Conservation (phyloP, 495 filamentous ascomycete genomes). For the Talaromyces trachyspermus region DNA sequence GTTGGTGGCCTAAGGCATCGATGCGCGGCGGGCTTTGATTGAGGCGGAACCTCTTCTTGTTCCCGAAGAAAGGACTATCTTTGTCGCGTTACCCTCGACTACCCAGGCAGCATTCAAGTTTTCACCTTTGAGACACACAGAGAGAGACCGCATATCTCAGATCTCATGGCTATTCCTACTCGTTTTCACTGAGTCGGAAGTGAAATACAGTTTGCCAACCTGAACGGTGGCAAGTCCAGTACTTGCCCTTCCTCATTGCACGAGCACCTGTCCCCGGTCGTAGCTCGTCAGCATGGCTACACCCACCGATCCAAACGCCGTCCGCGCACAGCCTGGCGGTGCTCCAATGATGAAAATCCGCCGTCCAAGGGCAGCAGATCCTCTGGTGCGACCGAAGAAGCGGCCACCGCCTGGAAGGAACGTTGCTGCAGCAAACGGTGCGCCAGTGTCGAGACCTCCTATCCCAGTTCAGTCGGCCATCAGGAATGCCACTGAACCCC, state of each 20-base stretch:
- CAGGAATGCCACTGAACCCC: constrained; percentile 10
- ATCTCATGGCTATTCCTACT: too few relatives aligned
- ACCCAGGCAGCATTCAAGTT: background rate
- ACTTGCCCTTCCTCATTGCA: too few relatives aligned
- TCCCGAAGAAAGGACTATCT: background rate
- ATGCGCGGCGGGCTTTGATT: background rate
- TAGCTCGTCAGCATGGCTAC: constrained; percentile 26
- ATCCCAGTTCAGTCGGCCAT: constrained; percentile 1
- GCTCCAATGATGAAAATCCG: constrained; percentile 34
- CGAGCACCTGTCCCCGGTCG: background rate
- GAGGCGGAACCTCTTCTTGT: background rate
- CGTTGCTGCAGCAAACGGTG: constrained; percentile 13
- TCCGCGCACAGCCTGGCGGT: constrained; percentile 28
- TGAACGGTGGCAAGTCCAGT: too few relatives aligned
- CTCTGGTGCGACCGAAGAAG: constrained; percentile 60
- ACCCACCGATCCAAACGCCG: constrained; percentile 24
- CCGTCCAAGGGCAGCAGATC: constrained; percentile 52
- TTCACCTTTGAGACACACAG: too few relatives aligned
- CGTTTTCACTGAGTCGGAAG: too few relatives aligned
- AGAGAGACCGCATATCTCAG: too few relatives aligned
- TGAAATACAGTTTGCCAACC: too few relatives aligned
- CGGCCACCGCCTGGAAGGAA: constrained; percentile 13
- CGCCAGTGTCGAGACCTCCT: constrained; percentile 3
- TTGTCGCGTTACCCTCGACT: background rate
- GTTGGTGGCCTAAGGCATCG: constrained; percentile 2